A percentile compares a stretch with the other conserved stretches of the same genome.
These are phyloP conservation scores for Kappamyces sp. DNA, from an alignment of 192 early-diverging fungal genomes.

Conservation along the genomic window DNA sequence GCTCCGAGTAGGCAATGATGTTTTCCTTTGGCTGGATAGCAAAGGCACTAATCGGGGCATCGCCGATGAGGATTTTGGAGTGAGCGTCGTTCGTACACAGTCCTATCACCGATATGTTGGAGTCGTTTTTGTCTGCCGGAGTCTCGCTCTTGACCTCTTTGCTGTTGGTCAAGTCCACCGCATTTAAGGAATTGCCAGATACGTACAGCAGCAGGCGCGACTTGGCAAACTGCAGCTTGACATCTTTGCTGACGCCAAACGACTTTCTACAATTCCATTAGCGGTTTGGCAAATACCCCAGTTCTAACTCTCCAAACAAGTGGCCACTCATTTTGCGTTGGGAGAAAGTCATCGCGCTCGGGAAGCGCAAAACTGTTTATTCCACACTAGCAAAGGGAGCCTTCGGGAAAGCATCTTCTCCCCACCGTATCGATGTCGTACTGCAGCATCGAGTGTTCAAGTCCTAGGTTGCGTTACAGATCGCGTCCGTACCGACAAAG, in stretches of 20 bases:
- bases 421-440: conserved; percentile 73
- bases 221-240: conserved; percentile 23
- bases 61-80: conserved; percentile 20
- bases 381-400: conserved; percentile 59
- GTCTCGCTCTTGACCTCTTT: not conserved
- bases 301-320: conserved; percentile 41
- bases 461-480: conserved; percentile 35
- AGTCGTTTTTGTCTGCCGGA: not conserved
- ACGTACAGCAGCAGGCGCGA: conserved; percentile 31
- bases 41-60: conserved; percentile 41
- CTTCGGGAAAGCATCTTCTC: conserved; percentile 74
- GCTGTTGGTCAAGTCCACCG: conserved; percentile 10
- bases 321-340: conserved; percentile 28
- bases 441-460: conserved; percentile 78
- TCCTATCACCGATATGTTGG: not conserved
- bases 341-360: not conserved
- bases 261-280: conserved; percentile 28
- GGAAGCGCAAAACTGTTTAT: not conserved
- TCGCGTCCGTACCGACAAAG: conserved; percentile 75
- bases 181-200: conserved; percentile 43
- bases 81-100: conserved; percentile 1
- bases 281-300: conserved; percentile 20
- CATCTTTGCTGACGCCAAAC: conserved; percentile 30
- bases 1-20: conserved; percentile 41
- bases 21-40: conserved; percentile 28